Conservation (phyloP, 1,284 basidiomycete species). For the Pseudozyma flocculosa region DNA sequence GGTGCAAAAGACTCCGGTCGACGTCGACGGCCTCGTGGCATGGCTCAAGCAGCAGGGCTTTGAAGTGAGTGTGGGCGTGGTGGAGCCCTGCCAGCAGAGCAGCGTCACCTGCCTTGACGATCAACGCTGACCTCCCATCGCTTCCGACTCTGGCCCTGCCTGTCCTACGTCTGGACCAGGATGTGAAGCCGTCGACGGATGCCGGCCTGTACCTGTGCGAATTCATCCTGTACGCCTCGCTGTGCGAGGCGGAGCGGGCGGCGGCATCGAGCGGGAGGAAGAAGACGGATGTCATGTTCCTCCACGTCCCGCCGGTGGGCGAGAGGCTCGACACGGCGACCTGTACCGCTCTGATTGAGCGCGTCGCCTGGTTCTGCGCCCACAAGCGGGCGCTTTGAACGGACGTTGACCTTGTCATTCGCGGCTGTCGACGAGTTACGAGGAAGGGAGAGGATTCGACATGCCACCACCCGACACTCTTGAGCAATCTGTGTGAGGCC, state of each 20-base stretch:
- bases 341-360: constrained; percentile 11
- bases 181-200: constrained; percentile 16
- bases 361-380: constrained; percentile 24
- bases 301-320: constrained; percentile 25
- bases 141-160: too few species aligned
- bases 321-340: constrained; percentile 7
- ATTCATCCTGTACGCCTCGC: constrained; percentile 29
- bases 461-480: too few species aligned
- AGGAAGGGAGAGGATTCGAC: too few species aligned
- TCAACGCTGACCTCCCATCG: too few species aligned
- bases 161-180: not conserved
- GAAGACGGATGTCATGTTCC: constrained; percentile 15
- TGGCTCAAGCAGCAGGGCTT: constrained; percentile 14
- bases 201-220: constrained; percentile 38
- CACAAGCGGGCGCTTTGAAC: too few species aligned
- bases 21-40: constrained; percentile 7
- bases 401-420: too few species aligned
- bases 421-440: too few species aligned
- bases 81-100: too few species aligned
- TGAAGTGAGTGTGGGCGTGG: not conserved
- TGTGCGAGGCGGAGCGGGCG: constrained; percentile 12
- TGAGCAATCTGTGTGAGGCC: too few species aligned
- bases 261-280: not conserved
- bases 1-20: constrained; percentile 5
- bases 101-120: too few species aligned